A percentile compares a stretch with the other conserved stretches of the same genome.
Evolutionary conservation across 2,329 filamentous ascomycete genomes (phyloP).

Genomic region (Sporothrix pallida): DNA sequence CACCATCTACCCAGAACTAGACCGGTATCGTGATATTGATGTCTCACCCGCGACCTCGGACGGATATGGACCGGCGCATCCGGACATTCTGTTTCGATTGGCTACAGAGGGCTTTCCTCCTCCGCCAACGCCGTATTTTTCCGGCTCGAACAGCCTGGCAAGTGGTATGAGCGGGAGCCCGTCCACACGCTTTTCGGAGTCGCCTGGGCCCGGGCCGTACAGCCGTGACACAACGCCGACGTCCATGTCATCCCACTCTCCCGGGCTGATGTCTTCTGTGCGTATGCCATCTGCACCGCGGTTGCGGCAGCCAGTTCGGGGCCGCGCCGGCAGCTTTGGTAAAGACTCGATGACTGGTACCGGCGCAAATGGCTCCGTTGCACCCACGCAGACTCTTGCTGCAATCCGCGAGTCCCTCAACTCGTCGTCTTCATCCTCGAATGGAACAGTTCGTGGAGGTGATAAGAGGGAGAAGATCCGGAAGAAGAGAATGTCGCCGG

Average conservation of each 20-base stretch:
- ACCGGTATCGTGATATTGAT: constrained; percentile 61
- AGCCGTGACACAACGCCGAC: constrained; percentile 80
- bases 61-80: constrained; percentile 42
- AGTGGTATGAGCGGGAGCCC: constrained; percentile 71
- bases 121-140: constrained; percentile 70
- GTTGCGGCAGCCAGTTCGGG: constrained; percentile 60
- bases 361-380: constrained; percentile 53
- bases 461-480: constrained; percentile 54
- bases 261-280: constrained; percentile 60
- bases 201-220: constrained; percentile 70
- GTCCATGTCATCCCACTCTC: constrained; percentile 77
- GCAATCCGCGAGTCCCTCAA: constrained; percentile 71
- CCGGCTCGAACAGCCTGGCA: constrained; percentile 60
- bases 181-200: constrained; percentile 77
- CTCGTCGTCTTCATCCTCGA: constrained; percentile 73
- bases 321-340: constrained; percentile 61
- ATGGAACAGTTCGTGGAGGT: constrained; percentile 61
- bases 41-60: constrained; percentile 44
- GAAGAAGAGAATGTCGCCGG: constrained; percentile 52
- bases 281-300: constrained; percentile 53
- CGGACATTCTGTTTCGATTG: constrained; percentile 61
- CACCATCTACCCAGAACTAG: constrained; percentile 64
- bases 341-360: constrained; percentile 56
- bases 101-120: constrained; percentile 66
- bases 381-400: constrained; percentile 64